Evolutionary conservation across 768 basidiomycete genomes (phyloP).

Genomic region (Leucosporidium yakuticum): DNA sequence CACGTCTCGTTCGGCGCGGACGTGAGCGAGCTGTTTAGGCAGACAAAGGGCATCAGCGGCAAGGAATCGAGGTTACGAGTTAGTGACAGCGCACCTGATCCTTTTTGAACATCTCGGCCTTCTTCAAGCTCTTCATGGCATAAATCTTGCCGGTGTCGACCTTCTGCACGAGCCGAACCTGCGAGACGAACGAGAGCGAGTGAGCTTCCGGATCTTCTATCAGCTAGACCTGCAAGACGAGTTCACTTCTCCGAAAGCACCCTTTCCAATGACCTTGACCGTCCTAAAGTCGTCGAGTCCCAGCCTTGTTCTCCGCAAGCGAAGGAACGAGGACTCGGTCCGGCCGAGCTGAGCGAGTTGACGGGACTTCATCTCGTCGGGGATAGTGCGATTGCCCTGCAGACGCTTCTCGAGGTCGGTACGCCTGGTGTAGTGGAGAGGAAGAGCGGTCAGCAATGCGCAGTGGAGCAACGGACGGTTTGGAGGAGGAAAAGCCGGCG

Average conservation of each 20-base stretch:
- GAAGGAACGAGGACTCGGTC: conserved; percentile 81
- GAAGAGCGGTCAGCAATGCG: too few species aligned
- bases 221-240: neutral
- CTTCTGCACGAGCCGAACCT: conserved; percentile 94
- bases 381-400: conserved; percentile 59
- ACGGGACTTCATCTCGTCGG: conserved; percentile 78
- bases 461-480: too few species aligned
- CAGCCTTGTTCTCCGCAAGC: conserved; percentile 79
- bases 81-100: conserved; percentile 64
- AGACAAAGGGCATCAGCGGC: neutral
- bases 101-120: conserved; percentile 98
- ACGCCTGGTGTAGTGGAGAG: conserved; percentile 52
- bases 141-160: conserved; percentile 95
- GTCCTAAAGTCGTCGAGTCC: conserved; percentile 89
- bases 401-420: conserved; percentile 78
- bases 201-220: neutral
- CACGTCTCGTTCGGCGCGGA: conserved; percentile 94
- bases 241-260: conserved; percentile 91
- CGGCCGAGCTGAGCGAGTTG: conserved; percentile 76
- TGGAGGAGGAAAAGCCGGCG: too few species aligned
- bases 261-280: conserved; percentile 98
- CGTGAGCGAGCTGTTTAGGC: conserved; percentile 74
- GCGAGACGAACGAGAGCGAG: neutral
- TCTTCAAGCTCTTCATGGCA: conserved; percentile 96
- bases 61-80: too few species aligned